phyloP scores from a whole-genome alignment of 2,329 filamentous ascomycete genomes.

The Rosellinia necatrix region DNA sequence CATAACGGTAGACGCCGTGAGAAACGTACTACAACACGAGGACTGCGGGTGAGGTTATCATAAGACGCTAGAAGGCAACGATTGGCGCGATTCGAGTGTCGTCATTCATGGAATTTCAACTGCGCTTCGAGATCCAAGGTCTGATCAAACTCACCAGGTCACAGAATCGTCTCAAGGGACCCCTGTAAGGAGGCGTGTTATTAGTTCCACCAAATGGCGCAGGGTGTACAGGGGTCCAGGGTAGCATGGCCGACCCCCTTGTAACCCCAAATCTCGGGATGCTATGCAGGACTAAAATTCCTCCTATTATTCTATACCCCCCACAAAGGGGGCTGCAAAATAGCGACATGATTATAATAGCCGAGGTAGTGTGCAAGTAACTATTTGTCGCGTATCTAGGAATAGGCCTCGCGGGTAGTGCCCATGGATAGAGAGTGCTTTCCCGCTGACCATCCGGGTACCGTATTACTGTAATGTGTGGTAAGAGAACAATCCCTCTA shows the following conservation, averaged over 20 bases:
- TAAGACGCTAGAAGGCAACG: background rate
- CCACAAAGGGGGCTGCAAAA: too few relatives aligned
- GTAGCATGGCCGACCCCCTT: conserved; percentile 19
- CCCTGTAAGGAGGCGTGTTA: conserved; percentile 25
- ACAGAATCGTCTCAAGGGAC: conserved; percentile 36
- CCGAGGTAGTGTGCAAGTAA: too few relatives aligned
- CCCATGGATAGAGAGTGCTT: background rate
- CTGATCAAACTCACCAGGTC: conserved; percentile 34
- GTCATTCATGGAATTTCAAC: background rate
- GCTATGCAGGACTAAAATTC: background rate
- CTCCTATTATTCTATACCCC: background rate
- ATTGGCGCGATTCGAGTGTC: background rate
- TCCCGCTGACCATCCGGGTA: background rate
- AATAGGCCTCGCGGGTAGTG: too few relatives aligned
- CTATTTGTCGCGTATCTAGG: too few relatives aligned
- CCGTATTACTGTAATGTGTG: too few relatives aligned
- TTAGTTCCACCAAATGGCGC: conserved; percentile 26
- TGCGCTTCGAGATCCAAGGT: conserved; percentile 21
- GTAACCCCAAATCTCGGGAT: conserved; percentile 4
- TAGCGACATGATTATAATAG: too few relatives aligned
- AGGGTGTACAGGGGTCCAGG: conserved; percentile 13
- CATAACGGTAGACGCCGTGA: too few relatives aligned
- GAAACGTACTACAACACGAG: too few relatives aligned
- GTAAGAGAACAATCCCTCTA: background rate
- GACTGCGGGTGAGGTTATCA: conserved; percentile 6